Percentiles rank a stretch among this genome's conserved stretches.
These are phyloP conservation scores for Lagenidium giganteum DNA, from an alignment of 352 stramenopile genomes.

Conservation along the genomic window DNA sequence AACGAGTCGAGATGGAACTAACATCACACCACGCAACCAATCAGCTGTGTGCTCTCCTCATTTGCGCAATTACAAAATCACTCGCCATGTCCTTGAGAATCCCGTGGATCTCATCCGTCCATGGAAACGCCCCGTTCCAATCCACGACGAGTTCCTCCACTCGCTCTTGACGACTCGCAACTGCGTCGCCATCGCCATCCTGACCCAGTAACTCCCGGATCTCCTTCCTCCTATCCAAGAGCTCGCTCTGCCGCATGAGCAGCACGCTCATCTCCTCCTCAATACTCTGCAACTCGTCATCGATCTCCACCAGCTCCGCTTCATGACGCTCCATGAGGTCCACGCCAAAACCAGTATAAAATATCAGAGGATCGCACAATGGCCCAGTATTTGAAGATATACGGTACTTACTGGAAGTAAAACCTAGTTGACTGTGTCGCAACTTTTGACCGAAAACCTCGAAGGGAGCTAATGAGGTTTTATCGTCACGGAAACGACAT, in stretches of 20 bases:
- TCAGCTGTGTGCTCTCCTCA: neutral
- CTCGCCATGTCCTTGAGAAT: constrained; percentile 19
- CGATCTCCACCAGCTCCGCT: constrained; percentile 37
- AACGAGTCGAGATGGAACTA: constrained; percentile 84
- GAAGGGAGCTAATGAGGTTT: too few relatives aligned
- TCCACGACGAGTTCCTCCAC: constrained; percentile 8
- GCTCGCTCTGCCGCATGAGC: constrained; percentile 42
- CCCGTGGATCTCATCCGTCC: constrained; percentile 27
- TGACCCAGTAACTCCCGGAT: constrained; percentile 27
- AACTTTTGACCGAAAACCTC: too few relatives aligned
- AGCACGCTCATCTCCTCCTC: constrained; percentile 48
- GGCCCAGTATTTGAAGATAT: too few relatives aligned
- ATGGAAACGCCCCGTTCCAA: constrained; percentile 38
- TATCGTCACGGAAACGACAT: constrained; percentile 17
- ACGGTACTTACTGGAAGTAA: too few relatives aligned
- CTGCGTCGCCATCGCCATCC: constrained; percentile 2
- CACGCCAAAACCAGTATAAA: too few relatives aligned
- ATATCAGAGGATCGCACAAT: too few relatives aligned
- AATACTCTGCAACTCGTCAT: constrained; percentile 47
- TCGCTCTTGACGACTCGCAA: neutral
- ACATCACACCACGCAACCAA: neutral
- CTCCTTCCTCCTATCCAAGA: constrained; percentile 39
- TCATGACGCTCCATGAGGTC: constrained; percentile 4
- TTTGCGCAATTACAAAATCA: constrained; percentile 2
- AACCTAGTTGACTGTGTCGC: too few relatives aligned